Conservation (phyloP, 257 asterid species). For the Solanum commersonii region DNA sequence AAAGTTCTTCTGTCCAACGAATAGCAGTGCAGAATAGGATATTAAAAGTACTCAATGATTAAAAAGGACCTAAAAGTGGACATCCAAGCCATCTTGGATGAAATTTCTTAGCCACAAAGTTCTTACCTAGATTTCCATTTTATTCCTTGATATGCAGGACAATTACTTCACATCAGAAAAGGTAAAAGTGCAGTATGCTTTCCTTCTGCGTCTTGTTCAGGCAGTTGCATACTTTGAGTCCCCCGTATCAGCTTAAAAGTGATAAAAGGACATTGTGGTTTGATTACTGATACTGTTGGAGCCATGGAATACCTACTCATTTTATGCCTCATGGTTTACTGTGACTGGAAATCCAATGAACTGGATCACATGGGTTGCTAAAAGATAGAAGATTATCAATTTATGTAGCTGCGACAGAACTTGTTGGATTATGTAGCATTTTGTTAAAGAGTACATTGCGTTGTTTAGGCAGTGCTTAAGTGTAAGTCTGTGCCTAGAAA, state of each 20-base stretch:
- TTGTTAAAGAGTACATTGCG: background rate
- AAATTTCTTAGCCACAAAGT: background rate
- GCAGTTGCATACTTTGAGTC: background rate
- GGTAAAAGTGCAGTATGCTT: background rate
- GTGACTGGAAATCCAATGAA: background rate
- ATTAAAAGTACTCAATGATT: background rate
- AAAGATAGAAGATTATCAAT: background rate
- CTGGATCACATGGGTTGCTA: background rate
- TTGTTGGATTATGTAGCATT: background rate
- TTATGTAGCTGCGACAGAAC: background rate
- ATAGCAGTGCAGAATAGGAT: background rate
- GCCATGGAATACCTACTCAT: background rate
- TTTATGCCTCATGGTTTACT: background rate
- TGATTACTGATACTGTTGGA: background rate
- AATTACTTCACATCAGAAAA: background rate
- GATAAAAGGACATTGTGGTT: background rate
- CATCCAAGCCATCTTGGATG: background rate
- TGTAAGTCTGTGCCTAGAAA: background rate
- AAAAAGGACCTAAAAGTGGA: background rate
- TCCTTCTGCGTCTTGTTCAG: background rate
- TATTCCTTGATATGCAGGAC: conserved; percentile 7
- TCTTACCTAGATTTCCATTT: background rate
- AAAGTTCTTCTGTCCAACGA: background rate
- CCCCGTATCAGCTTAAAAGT: background rate
- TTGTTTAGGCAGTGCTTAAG: background rate